Base-by-base conservation (phyloP, 306 rosid species). In the Lagenaria siceraria region DNA sequence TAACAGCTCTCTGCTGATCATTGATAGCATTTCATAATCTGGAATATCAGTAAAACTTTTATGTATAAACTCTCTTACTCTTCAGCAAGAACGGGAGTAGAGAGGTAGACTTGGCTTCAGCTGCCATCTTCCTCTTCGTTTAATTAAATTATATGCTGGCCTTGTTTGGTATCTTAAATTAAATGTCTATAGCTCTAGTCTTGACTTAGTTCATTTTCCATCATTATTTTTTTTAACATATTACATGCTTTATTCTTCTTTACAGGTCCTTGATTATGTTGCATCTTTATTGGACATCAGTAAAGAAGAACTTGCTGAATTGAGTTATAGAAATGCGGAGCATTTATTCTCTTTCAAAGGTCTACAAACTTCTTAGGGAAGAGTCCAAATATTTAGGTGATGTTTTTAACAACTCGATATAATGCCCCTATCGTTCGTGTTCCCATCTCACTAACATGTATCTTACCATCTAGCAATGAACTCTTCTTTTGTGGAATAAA, bases 201-300 rank as follows among this genome's bases (percentile, higher is more conserved):
- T 75, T 27, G 36, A 4, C 15, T 21, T n/a, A 25, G 70, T 56
- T 68, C 58, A 40, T 19, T 19, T 29, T 70, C 24, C 4, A 27
- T 55, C 5, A 46, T 48, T 40, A n/a, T 31, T 43, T 27, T 62
- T 1, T 48, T 8, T 24, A 25, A 27, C 25, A 49, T 72, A 52
- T 78, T 78, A 63, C 46, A 54, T 12, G 35, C 33, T 77, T 35
- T 48, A 19, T 33, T 55, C 42, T 52, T n/a, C 43, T 59, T 52
- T 82, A 40, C 88, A 87, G 90, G 88, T 82, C 49, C 90, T 84
- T 25, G 10, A n/a, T 55, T 86, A 84, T n/a, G 87, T 86, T 54
- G 87, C 91, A 13, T 82, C 88, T 51, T 68, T 86, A 86, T 54
- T 88, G 7, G 92, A 82, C 75, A 82, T 86, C 82, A 73, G 78